Evolutionary conservation across 108 stramenopile species (phyloP).

Genomic region (Halocafeteria seosinensis): DNA sequence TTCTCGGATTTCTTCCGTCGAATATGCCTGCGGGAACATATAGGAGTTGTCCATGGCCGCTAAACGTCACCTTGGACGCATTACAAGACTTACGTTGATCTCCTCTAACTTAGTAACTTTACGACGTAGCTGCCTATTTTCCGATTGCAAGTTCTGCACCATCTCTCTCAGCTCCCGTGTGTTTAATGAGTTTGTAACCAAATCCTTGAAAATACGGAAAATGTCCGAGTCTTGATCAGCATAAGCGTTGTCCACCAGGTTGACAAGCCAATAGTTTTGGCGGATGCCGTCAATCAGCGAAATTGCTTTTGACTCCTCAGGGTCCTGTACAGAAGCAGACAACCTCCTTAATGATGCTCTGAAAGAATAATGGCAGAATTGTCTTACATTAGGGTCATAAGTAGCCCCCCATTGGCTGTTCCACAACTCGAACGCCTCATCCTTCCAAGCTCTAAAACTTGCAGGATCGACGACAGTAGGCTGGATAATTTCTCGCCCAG

Average conservation of each 20-base stretch:
- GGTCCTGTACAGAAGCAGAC: neutral
- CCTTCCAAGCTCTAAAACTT: slow-evolving; percentile 20
- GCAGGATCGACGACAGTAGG: slow-evolving; percentile 26
- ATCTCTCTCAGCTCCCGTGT: neutral
- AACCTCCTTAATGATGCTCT: no score
- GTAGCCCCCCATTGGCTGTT: slow-evolving; percentile 8
- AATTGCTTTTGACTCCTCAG: slow-evolving; percentile 45
- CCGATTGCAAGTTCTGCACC: neutral
- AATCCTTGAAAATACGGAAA: neutral
- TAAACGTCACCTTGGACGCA: no score
- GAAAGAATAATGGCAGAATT: no score
- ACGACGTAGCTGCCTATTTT: no score
- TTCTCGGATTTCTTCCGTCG: no score
- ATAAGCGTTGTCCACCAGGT: slow-evolving; percentile 84
- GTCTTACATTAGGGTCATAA: neutral
- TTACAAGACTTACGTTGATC: no score
- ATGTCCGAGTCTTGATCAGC: neutral
- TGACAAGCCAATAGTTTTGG: slow-evolving; percentile 75
- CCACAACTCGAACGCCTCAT: slow-evolving; percentile 27
- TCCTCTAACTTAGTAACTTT: no score
- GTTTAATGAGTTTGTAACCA: neutral
- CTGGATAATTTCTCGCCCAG: slow-evolving; percentile 25
- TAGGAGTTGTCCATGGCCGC: no score
- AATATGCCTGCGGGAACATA: no score
- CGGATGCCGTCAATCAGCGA: slow-evolving; percentile 57